These are phyloP conservation scores for Chlorella sp. DNA, from an alignment of 139 green algal species.

Conservation along the genomic window DNA sequence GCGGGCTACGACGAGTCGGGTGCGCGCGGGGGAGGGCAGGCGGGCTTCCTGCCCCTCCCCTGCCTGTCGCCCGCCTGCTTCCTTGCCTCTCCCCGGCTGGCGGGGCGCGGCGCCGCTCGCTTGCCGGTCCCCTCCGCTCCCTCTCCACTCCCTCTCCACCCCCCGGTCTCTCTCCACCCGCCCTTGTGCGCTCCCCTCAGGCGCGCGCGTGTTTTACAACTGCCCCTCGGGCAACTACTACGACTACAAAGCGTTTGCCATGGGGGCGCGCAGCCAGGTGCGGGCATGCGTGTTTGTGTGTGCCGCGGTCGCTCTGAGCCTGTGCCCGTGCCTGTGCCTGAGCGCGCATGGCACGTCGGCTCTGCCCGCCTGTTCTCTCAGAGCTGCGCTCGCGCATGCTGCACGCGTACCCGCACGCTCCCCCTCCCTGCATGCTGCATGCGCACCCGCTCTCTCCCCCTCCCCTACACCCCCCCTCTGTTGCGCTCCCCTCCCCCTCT, in stretches of 20 bases:
- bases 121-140: not conserved
- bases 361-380: not conserved
- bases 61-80: too few species aligned
- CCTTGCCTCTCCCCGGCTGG: too few species aligned
- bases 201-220: conserved; percentile 87
- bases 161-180: not conserved
- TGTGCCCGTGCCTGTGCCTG: too few species aligned
- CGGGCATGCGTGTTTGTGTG: not conserved
- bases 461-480: not conserved
- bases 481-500: not conserved
- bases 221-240: conserved; percentile 97
- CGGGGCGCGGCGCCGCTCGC: too few species aligned
- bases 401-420: not conserved
- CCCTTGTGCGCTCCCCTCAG: conserved; percentile 15
- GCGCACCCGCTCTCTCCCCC: not conserved
- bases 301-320: not conserved
- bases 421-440: not conserved
- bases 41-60: too few species aligned
- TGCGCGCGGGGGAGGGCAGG: too few species aligned
- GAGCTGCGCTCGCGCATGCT: not conserved
- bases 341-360: too few species aligned
- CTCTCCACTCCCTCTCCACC: not conserved
- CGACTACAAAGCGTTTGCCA: conserved; percentile 97
- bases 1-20: conserved; percentile 80
- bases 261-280: conserved; percentile 92